phyloP scores from a whole-genome alignment of 805 yeast genomes.

The Starmerella apis region DNA sequence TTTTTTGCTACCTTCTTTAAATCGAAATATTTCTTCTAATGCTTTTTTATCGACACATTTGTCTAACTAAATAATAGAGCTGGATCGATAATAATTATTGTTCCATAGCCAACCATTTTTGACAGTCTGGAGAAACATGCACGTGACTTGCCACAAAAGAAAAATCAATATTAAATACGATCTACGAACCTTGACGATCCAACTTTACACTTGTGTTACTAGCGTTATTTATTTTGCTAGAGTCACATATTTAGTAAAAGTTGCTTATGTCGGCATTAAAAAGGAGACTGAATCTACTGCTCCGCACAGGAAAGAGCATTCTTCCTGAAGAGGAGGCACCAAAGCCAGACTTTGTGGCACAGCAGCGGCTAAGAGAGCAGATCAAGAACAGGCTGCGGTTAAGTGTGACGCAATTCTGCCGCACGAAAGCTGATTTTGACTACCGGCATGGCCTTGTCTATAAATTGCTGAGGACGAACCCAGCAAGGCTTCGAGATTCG shows the following conservation, averaged over 20 bases:
- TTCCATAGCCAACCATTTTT: too few relatives aligned
- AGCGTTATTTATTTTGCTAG: too few relatives aligned
- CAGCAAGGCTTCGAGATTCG: constrained; percentile 20
- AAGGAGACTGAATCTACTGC: constrained; percentile 15
- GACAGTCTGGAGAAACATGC: neutral
- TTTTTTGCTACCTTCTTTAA: too few relatives aligned
- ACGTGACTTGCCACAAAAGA: constrained; percentile 1
- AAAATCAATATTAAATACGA: neutral
- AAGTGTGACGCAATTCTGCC: constrained; percentile 19
- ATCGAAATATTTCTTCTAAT: too few relatives aligned
- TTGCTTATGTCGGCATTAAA: constrained; percentile 13
- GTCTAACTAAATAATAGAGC: too few relatives aligned
- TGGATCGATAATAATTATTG: too few relatives aligned
- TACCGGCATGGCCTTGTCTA: constrained; percentile 25
- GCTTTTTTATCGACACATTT: too few relatives aligned
- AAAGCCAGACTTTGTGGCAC: constrained; percentile 14
- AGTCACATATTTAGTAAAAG: too few relatives aligned
- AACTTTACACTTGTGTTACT: too few relatives aligned
- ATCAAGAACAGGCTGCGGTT: constrained; percentile 16
- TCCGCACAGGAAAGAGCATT: constrained; percentile 9
- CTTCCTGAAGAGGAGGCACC: neutral
- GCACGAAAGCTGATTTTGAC: constrained; percentile 18
- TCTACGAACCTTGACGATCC: too few relatives aligned
- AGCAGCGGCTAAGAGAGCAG: constrained; percentile 14
- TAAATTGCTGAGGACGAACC: constrained; percentile 22